Base-by-base conservation (phyloP, 352 stramenopile genomes). In the Phytopythium litorale region DNA sequence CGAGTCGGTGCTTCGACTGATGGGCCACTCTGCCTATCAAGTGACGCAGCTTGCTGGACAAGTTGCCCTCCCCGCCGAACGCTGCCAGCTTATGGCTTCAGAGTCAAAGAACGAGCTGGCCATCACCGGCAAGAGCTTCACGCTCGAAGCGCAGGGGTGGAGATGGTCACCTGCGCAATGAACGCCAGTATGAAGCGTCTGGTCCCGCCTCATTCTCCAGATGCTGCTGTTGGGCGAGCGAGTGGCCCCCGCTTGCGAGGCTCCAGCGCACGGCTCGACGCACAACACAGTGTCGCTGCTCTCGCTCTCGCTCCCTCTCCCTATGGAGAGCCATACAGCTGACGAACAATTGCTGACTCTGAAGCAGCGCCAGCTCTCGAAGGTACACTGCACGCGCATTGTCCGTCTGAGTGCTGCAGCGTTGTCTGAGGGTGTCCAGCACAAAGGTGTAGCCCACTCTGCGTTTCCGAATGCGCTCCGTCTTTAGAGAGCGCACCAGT, bases 291-390 rank as follows among this genome's bases (percentile, higher is more conserved):
- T 66, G 61, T 45, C 73, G 76, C n/a, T 75, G 63, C 38, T 69
- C 72, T 66, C 72, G 67, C 42, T 79, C 69, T 19, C 73, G 72
- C 33, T 71, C 61, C 30, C 69, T 66, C 50, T 77, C 72, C 32
- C 67, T 73, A 40, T 76, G 66, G 58, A 79, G 73, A 40, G 72
- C 66, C 30, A 58, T 40, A 38, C 77, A 79, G 57, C 75, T 63
- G 62, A 67, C 67, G 63, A 79, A 60, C 42, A 79, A 62, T 33
- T 79, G 72, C 37, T 75, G 58, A 19, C 74, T 70, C 56, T 77
- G 72, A 35, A 73, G 76, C 16, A 43, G 49, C 8, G 76, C 62
- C 6, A 79, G 56, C 16, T 67, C 60, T n/a, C 75, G 62, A 49
- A 75, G 62, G 53, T 65, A 69, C 1, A 37, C 50, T n/a, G 59